phyloP scores from a whole-genome alignment of 2,329 filamentous ascomycete genomes.

The Chrysoporthe cubensis region DNA sequence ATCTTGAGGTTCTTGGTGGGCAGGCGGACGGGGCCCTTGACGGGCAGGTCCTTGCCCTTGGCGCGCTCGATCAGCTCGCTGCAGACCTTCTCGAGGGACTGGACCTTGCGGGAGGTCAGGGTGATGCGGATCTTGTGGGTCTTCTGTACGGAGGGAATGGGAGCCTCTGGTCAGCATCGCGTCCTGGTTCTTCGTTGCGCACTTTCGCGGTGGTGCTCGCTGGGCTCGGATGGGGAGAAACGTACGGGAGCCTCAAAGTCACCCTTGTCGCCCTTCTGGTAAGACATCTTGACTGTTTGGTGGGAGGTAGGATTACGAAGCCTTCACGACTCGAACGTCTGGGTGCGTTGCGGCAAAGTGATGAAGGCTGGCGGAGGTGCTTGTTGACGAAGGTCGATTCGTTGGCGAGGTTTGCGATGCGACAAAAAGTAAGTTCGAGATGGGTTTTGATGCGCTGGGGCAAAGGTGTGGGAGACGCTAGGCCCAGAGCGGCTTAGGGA shows the following conservation, averaged over 20 bases:
- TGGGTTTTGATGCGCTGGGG: slow-evolving; percentile 9
- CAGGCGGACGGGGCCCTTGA: slow-evolving; percentile 97
- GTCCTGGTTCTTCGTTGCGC: not conserved
- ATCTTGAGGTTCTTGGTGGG: slow-evolving; percentile 97
- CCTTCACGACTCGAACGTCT: slow-evolving; percentile 81
- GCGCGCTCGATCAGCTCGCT: slow-evolving; percentile 97
- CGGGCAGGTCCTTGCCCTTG: slow-evolving; percentile 96
- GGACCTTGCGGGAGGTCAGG: slow-evolving; percentile 91
- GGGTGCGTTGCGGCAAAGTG: slow-evolving; percentile 75
- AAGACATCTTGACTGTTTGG: slow-evolving; percentile 73
- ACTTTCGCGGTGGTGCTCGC: not conserved
- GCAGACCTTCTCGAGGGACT: slow-evolving; percentile 97
- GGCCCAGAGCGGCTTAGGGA: not conserved
- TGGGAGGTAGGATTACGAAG: slow-evolving; percentile 31
- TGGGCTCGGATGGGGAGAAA: slow-evolving; percentile 33
- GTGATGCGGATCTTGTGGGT: slow-evolving; percentile 99
- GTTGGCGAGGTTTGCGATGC: slow-evolving; percentile 11
- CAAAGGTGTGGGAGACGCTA: slow-evolving; percentile 22
- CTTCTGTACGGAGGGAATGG: slow-evolving; percentile 59
- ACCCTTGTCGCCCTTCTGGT: slow-evolving; percentile 94
- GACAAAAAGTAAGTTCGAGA: slow-evolving; percentile 18
- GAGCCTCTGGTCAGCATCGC: slow-evolving; percentile 1
- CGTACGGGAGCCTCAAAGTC: slow-evolving; percentile 84
- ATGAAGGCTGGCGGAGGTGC: slow-evolving; percentile 58
- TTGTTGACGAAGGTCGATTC: slow-evolving; percentile 20